Evolutionary conservation across 805 yeast genomes (phyloP), one percentile per base, ranked within the genome.

Genomic region (Brettanomyces bruxellensis): DNA sequence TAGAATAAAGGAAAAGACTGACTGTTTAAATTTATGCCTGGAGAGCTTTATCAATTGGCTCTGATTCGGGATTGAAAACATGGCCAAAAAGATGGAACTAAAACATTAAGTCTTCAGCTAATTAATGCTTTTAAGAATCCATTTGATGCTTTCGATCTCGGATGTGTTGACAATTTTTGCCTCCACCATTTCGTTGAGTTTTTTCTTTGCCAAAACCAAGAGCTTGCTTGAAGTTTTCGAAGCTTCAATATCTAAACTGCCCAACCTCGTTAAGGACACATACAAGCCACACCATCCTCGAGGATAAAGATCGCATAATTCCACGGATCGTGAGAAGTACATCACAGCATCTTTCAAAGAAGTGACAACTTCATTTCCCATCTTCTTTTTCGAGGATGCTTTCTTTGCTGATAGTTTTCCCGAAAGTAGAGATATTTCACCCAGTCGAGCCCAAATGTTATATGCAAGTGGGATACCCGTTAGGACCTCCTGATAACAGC

Each of bases 391-490:
- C 32, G 38, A 39, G 41, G 38, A 9, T 7, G 7, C 30, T 23
- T 37, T 34, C 13, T 45, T 45, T 34, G 34, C 34, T 41, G 41
- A 22, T n/a, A 25, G 43, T 30, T 47, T 43, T 43, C 40, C 48
- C 45, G 49, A 51, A 41, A 50, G 25, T 34, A 51, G 51, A 36
- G 64, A 57, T n/a, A 74, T 47, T 55, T 78, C 83, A 4, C 90
- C 95, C 12, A 84, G 65, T 48, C 78, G 69, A 28, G 81, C 78
- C 69, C 75, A 79, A 14, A 80, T 69, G 49, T 79, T 75, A 63
- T 81, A 84, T 3, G 89, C 89, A 49, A 70, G 69, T 2, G 96
- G 96, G 46, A 72, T 73, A 24, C 76, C 70, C 34, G 86, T 57
- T 13, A 90, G 62, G 2, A 86, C 76, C 58, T 91, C 96, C 57